A percentile compares a stretch with the other conserved stretches of the same genome.
Evolutionary conservation across 208 protist genomes (phyloP).

Genomic region (Trypanosoma theileri): DNA sequence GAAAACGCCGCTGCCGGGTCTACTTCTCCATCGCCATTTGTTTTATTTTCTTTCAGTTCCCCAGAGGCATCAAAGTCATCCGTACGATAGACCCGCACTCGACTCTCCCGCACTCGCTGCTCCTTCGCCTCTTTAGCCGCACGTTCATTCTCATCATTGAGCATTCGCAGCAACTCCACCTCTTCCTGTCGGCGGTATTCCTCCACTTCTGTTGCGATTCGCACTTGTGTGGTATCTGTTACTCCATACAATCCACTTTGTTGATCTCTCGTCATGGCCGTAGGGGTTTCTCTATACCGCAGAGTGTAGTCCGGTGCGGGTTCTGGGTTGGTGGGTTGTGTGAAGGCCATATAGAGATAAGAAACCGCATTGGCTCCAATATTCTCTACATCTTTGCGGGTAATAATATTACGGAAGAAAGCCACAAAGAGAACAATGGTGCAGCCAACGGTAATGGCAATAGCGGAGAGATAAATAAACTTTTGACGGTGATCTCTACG

Average conservation of each 20-base stretch:
- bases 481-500: constrained; percentile 32
- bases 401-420: constrained; percentile 53
- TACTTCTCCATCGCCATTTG: background rate
- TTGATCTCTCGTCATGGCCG: constrained; percentile 68
- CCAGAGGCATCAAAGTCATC: constrained; percentile 51
- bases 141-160: constrained; percentile 79
- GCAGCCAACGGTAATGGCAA: constrained; percentile 49
- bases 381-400: constrained; percentile 50
- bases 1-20: constrained; percentile 35
- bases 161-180: constrained; percentile 64
- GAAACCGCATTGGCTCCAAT: constrained; percentile 59
- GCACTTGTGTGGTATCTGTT: constrained; percentile 23
- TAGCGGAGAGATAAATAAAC: constrained; percentile 52
- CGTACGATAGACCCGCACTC: constrained; percentile 52
- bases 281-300: constrained; percentile 78
- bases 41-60: constrained; percentile 25
- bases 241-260: constrained; percentile 37
- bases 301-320: constrained; percentile 80
- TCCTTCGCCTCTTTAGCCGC: constrained; percentile 19
- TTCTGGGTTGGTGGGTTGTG: constrained; percentile 77
- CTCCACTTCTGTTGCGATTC: constrained; percentile 31
- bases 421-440: constrained; percentile 54
- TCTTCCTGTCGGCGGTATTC: constrained; percentile 57
- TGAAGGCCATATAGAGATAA: constrained; percentile 75
- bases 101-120: constrained; percentile 35